A percentile compares a stretch with the other conserved stretches of the same genome.
phyloP scores from a whole-genome alignment of 2,329 filamentous ascomycete species.

The Colletotrichum chrysophilum region DNA sequence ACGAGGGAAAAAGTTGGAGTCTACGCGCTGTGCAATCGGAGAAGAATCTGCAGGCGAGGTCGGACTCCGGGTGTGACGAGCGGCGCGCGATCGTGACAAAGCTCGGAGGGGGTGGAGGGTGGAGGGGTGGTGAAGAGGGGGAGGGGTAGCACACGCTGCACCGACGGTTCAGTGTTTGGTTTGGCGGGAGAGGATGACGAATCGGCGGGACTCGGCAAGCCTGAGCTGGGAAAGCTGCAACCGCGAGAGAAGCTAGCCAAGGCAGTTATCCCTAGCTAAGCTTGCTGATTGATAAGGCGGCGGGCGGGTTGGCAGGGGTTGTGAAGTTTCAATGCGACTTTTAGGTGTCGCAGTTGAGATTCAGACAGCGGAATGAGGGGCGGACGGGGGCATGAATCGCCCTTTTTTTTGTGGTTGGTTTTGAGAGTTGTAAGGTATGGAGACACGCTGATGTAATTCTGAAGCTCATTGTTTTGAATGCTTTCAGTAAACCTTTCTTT shows the following conservation, averaged over 20 bases:
- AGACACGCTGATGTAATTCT: neutral
- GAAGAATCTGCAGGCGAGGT: slow-evolving; percentile 8
- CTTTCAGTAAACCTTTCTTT: neutral
- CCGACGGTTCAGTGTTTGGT: neutral
- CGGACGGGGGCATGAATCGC: neutral
- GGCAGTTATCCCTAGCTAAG: neutral
- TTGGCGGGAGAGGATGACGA: slow-evolving; percentile 8
- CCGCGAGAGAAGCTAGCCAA: neutral
- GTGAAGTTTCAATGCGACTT: slow-evolving; percentile 1
- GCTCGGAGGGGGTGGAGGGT: neutral
- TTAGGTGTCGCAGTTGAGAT: slow-evolving; percentile 4
- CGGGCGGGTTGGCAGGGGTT: slow-evolving; percentile 2
- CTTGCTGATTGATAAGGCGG: slow-evolving; percentile 11
- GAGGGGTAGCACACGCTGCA: neutral
- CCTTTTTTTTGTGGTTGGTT: neutral
- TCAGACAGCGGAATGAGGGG: slow-evolving; percentile 3
- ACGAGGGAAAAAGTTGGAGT: neutral
- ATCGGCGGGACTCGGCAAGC: slow-evolving; percentile 9
- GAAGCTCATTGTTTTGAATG: neutral
- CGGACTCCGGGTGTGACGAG: neutral
- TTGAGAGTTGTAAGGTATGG: neutral
- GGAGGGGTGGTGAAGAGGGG: neutral
- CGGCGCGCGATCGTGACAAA: slow-evolving; percentile 18
- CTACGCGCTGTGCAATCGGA: neutral
- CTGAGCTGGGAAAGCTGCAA: neutral